A percentile compares a stretch with the other conserved stretches of the same genome.
phyloP scores from a whole-genome alignment of 768 basidiomycete genomes.

The Suillus occidentalis region DNA sequence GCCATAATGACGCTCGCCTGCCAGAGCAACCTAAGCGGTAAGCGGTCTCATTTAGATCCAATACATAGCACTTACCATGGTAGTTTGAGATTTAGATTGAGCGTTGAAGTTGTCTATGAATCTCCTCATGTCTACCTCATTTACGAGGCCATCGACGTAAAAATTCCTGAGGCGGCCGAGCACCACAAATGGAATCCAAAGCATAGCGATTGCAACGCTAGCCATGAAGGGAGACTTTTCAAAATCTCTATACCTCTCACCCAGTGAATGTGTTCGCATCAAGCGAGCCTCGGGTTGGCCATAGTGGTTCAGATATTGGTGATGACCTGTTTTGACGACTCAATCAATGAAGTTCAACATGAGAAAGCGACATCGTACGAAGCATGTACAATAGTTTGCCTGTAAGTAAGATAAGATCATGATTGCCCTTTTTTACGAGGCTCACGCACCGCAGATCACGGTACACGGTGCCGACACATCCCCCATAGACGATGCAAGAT shows the following conservation, averaged over 20 bases:
- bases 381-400: not conserved
- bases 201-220: not conserved
- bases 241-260: not conserved
- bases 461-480: not conserved
- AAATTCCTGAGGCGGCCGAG: not conserved
- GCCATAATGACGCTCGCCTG: not conserved
- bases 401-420: not conserved
- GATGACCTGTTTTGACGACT: not conserved
- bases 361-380: not conserved
- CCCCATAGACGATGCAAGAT: not conserved
- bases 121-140: not conserved
- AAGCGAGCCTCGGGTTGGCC: not conserved
- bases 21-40: no score
- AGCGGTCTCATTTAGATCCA: not conserved
- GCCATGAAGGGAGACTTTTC: not conserved
- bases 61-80: not conserved
- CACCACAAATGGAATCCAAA: not conserved
- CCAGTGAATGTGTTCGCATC: not conserved
- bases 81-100: not conserved
- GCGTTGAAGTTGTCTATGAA: not conserved
- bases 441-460: not conserved
- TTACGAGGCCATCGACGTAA: conserved; percentile 1
- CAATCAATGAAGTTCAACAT: rapidly evolving
- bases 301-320: not conserved
- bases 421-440: rapidly evolving